These are phyloP conservation scores for Hibiscus tridactylites DNA, from an alignment of 345 rosid species.

Conservation along the genomic window DNA sequence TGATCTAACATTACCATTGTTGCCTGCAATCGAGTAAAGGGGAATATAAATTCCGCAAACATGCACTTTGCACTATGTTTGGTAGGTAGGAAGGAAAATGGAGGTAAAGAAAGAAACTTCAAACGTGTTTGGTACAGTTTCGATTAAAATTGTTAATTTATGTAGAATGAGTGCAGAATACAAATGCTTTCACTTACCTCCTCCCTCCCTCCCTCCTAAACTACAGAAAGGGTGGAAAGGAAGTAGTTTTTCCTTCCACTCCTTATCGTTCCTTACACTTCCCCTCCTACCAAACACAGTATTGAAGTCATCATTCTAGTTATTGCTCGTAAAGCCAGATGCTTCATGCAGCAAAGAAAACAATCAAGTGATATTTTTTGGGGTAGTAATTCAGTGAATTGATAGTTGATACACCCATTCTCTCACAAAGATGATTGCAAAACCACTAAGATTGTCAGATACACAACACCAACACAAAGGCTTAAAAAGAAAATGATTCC, in stretches of 20 bases:
- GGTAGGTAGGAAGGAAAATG: not conserved
- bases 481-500: not conserved
- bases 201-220: not conserved
- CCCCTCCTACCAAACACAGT: not conserved
- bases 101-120: not conserved
- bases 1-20: slow-evolving; percentile 45
- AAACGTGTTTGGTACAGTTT: not conserved
- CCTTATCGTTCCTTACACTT: not conserved
- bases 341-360: not conserved
- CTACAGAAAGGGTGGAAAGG: not conserved
- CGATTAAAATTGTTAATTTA: not conserved
- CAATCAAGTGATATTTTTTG: too few relatives aligned
- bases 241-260: not conserved
- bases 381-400: not conserved
- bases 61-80: not conserved
- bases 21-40: slow-evolving; percentile 33
- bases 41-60: not conserved
- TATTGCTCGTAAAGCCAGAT: not conserved
- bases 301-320: not conserved
- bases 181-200: not conserved
- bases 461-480: not conserved
- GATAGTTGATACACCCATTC: not conserved
- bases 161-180: not conserved
- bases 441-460: not conserved
- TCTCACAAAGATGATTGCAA: not conserved